Evolutionary conservation across 352 stramenopile species (phyloP), one percentile per base, ranked within the genome.

Genomic region (Phytophthora parvispora): DNA sequence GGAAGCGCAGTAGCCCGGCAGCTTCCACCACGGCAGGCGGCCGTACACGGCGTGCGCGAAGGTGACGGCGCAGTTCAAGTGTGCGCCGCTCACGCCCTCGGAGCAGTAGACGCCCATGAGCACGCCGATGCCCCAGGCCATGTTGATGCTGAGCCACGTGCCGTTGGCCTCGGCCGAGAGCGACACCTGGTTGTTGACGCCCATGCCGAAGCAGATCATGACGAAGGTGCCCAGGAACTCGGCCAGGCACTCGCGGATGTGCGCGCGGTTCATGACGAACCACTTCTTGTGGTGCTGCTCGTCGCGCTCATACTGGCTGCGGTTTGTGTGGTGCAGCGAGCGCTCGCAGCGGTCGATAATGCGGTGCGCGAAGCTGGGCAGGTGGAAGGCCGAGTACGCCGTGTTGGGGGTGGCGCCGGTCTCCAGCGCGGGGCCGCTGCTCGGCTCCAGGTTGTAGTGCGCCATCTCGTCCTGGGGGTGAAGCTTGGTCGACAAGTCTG

Each of bases 341-440:
- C 63, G 55, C 22, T 70, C 54, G n/a, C 63, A 69, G 20, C 42
- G 54, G 25, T 64, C 62, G 4, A 69, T 28, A 27, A 69, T 49
- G 42, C 42, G 42, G 42, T 49, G 42, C 42, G 42, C 42, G n/a
- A 49, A 27, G 42, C 10, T 49, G 8, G 42, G 42, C 8, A 49
- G 18, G n/a, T 27, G 7, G 42, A 49, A 27, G n/a, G 42, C 42
- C 42, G 42, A 49, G 42, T 49, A 49, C 42, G 42, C 18, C n/a
- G 42, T 49, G n/a, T n/a, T n/a, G n/a, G n/a, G n/a, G 12, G 42
- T 49, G n/a, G 20, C 9, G 20, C 42, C 42, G n/a, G 42, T 49
- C 42, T 49, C 42, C 6, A 25, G 42, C 8, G 20, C 3, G 7
- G 42, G 42, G 42, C 42, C 42, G 8, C 6, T 16, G 42, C 42